phyloP scores from a whole-genome alignment of 495 filamentous ascomycete genomes.

The Tricharina praecox region DNA sequence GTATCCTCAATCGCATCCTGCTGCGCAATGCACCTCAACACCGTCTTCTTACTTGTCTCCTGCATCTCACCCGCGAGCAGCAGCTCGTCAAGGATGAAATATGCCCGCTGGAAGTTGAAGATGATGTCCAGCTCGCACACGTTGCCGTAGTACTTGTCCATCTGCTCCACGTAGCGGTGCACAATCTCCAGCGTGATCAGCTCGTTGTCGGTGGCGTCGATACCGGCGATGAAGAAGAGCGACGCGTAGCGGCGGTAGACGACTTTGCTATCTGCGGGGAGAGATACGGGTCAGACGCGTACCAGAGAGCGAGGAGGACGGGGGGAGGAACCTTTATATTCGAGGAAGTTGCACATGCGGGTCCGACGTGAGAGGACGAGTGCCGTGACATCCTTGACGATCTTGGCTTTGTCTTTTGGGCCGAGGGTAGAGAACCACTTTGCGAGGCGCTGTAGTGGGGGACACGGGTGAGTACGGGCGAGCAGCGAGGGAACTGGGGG shows the following conservation, averaged over 20 bases:
- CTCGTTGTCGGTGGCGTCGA: constrained; percentile 87
- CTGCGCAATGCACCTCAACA: constrained; percentile 62
- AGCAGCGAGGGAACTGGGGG: constrained; percentile 18
- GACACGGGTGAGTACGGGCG: neutral
- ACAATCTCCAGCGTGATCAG: constrained; percentile 96
- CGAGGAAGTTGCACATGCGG: constrained; percentile 99
- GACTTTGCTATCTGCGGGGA: constrained; percentile 70
- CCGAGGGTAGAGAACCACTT: constrained; percentile 99
- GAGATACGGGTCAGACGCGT: constrained; percentile 5
- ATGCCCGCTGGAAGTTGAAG: constrained; percentile 99
- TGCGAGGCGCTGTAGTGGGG: constrained; percentile 65
- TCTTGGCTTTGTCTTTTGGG: constrained; percentile 97
- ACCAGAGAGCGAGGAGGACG: neutral
- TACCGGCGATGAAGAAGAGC: constrained; percentile 97
- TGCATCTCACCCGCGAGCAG: constrained; percentile 93
- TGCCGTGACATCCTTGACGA: constrained; percentile 98
- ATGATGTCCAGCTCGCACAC: constrained; percentile 99
- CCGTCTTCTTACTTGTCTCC: constrained; percentile 98
- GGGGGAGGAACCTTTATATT: constrained; percentile 94
- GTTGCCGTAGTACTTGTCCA: constrained; percentile 99
- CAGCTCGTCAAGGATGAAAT: constrained; percentile 95
- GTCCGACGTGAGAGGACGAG: constrained; percentile 88
- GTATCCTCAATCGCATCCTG: constrained; percentile 27
- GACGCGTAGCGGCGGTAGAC: constrained; percentile 98
- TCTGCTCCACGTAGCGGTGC: constrained; percentile 97